Base-by-base conservation (phyloP, 2,329 filamentous ascomycete species). In the Fusarium bactridioides region DNA sequence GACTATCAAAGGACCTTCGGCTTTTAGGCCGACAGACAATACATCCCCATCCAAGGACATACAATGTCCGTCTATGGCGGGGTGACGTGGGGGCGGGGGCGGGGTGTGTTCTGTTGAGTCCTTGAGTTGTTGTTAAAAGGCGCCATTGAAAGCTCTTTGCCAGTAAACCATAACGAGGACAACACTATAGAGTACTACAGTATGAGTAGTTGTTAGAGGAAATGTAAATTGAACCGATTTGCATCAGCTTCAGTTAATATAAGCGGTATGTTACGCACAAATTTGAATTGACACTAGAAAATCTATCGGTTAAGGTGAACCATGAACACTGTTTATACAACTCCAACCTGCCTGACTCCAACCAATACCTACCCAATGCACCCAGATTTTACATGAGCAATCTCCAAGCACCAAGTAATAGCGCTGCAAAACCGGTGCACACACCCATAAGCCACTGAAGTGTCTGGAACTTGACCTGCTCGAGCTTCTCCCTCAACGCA, bases 371-470 rank as follows among this genome's bases (percentile, higher is more conserved):
- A 44, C 15, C n/a, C 29, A 47, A 44, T 35, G 27, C 27, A 35
- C 31, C 31, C 37, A 40, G 15, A 10, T 10, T 60, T 78, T 75
- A 92, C 90, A 92, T 92, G 76, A 92, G 85, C 80, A 92, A 80
- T 75, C 90, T 86, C 90, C 90, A 92, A 72, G 90, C 90, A 90
- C 90, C 90, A 74, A 92, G 84, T 79, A 92, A 79, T 78, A 92
- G 80, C 23, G 90, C 90, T 4, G 90, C 90, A 62, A 91, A 91
- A 79, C 90, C 90, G 2, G 89, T 91, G 77, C 88, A 89, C 43
- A 93, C 94, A 79, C 92, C 95, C 92, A 98, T 98, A 75, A 99
- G 85, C 96, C 96, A 99, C 86, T 99, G 96, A 81, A 99, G 83
- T 40, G 96, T 98, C 80, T 94, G 94, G 83, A 98, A 98, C 87